Evolutionary conservation across 2,329 filamentous ascomycete genomes (phyloP).

Genomic region (Trichophyton schoenleinii): DNA sequence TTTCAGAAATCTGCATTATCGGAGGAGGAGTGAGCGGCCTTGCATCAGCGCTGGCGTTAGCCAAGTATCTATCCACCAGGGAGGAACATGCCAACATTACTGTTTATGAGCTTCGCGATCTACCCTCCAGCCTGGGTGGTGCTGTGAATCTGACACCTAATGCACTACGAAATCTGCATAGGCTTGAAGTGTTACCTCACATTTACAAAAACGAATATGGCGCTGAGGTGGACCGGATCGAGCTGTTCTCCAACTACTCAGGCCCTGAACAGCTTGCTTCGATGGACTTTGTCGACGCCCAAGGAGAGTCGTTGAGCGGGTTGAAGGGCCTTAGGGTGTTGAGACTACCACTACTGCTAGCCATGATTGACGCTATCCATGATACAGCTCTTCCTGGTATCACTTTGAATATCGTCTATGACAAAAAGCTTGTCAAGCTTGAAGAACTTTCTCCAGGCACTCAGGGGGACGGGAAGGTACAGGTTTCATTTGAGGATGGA

Average conservation of each 20-base stretch:
- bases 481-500: slow-evolving; percentile 39
- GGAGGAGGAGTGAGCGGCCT: slow-evolving; percentile 17
- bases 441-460: slow-evolving; percentile 38
- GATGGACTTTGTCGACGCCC: slow-evolving; percentile 32
- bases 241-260: slow-evolving; percentile 19
- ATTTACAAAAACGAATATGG: slow-evolving; percentile 30
- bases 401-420: slow-evolving; percentile 22
- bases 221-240: neutral
- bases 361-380: slow-evolving; percentile 25
- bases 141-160: slow-evolving; percentile 21
- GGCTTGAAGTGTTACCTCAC: slow-evolving; percentile 32
- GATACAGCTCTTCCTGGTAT: neutral
- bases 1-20: slow-evolving; percentile 13
- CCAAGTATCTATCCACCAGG: slow-evolving; percentile 8
- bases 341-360: slow-evolving; percentile 39
- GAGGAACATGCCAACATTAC: slow-evolving; percentile 10
- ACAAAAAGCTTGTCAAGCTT: slow-evolving; percentile 34
- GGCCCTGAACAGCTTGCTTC: slow-evolving; percentile 39
- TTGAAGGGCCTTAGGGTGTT: slow-evolving; percentile 43
- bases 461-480: slow-evolving; percentile 32
- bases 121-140: slow-evolving; percentile 23
- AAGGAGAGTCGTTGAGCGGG: slow-evolving; percentile 20
- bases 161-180: slow-evolving; percentile 19
- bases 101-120: slow-evolving; percentile 21
- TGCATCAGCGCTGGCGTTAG: slow-evolving; percentile 14